A percentile compares a stretch with the other conserved stretches of the same genome.
Evolutionary conservation across 148 eudicot genomes (phyloP).

Genomic region (Camellia granthamiana): DNA sequence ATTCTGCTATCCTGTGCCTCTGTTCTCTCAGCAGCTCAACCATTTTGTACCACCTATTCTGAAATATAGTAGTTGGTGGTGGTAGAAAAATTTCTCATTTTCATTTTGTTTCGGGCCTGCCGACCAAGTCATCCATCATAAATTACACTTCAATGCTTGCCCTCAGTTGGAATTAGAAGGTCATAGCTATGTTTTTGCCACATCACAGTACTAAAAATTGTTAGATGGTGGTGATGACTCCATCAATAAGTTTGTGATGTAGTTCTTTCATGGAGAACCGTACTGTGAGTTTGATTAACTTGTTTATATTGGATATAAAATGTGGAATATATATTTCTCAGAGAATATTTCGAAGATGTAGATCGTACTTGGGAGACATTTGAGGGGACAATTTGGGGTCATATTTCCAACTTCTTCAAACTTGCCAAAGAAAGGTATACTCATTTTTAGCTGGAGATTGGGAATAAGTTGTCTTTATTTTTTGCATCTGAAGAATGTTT

Average conservation of each 20-base stretch:
- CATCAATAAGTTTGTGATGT: too few relatives aligned
- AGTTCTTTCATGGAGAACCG: too few relatives aligned
- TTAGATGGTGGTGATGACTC: too few relatives aligned
- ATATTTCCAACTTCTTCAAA: conserved; percentile 73
- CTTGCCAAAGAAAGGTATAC: conserved; percentile 87
- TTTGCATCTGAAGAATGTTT: background rate
- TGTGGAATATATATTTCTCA: conserved; percentile 30
- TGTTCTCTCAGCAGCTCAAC: background rate
- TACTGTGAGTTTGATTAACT: too few relatives aligned
- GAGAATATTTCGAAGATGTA: conserved; percentile 98
- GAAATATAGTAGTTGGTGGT: background rate
- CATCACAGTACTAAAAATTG: background rate
- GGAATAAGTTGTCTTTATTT: background rate
- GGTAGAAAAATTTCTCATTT: background rate
- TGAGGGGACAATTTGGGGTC: conserved; percentile 90
- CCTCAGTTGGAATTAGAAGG: conserved; percentile 1
- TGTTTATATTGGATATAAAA: conserved; percentile 1
- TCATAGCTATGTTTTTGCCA: background rate
- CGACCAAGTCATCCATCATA: background rate
- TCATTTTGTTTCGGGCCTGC: conserved; percentile 1
- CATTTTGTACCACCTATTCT: background rate
- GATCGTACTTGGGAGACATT: conserved; percentile 98
- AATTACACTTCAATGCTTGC: background rate
- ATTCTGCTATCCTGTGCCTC: background rate
- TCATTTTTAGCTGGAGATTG: conserved; percentile 1